A percentile compares a stretch with the other conserved stretches of the same genome.
phyloP scores from a whole-genome alignment of 768 basidiomycete species.

The Auricularia auricula-judae region DNA sequence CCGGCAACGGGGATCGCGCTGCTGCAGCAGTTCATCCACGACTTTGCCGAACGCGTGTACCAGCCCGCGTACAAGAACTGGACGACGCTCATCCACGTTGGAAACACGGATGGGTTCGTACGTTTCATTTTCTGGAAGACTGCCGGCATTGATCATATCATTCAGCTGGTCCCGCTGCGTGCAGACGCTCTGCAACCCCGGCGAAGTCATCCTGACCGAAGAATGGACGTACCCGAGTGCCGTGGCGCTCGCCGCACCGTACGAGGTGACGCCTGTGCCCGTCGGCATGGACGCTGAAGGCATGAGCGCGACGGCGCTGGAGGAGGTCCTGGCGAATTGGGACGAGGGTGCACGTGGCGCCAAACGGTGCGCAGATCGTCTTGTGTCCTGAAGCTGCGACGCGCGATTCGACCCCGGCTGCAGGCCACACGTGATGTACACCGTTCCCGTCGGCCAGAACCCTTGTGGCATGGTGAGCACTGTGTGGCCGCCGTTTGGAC shows the following conservation, averaged over 20 bases:
- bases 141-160: too few species aligned
- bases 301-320: slow-evolving; percentile 51
- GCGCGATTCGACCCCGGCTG: background rate
- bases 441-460: slow-evolving; percentile 75
- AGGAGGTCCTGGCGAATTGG: slow-evolving; percentile 54
- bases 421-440: slow-evolving; percentile 65
- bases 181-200: slow-evolving; percentile 52
- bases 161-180: slow-evolving; percentile 44
- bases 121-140: too few species aligned
- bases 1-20: slow-evolving; percentile 44
- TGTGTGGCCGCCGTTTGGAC: background rate
- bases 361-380: slow-evolving; percentile 31
- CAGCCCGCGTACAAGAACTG: slow-evolving; percentile 52
- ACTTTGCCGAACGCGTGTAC: slow-evolving; percentile 40
- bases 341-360: slow-evolving; percentile 44
- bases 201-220: slow-evolving; percentile 44
- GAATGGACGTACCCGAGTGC: slow-evolving; percentile 75
- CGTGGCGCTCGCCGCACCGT: slow-evolving; percentile 22
- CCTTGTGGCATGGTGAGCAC: slow-evolving; percentile 58
- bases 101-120: slow-evolving; percentile 55
- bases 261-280: slow-evolving; percentile 35
- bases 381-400: background rate
- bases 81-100: slow-evolving; percentile 43
- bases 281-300: slow-evolving; percentile 65
- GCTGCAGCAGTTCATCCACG: slow-evolving; percentile 42